Evolutionary conservation across 2,329 filamentous ascomycete species (phyloP), one percentile per base, ranked within the genome.

Genomic region (Exophiala xenobiotica): DNA sequence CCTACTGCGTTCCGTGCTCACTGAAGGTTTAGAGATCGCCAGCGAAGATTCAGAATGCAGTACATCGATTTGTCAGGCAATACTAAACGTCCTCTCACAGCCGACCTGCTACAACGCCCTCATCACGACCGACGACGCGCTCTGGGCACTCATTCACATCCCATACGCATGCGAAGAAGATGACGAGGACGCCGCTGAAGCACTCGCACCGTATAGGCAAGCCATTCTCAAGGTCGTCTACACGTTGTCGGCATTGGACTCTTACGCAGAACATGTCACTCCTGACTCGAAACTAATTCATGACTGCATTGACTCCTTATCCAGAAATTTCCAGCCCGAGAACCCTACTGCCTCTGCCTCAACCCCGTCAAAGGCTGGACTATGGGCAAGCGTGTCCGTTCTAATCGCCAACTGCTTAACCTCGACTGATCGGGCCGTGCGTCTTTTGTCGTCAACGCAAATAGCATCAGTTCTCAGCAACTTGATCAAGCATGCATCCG

Each of bases 201-300:
- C 37, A 9, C 44, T 49, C 2, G 23, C n/a, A 14, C 40, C 40
- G 11, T 60, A 54, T 45, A 47, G 35, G 46, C 50, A 61, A 43
- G 51, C 51, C 8, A 45, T 59, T 8, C 45, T 61, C 12, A 60
- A 56, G 38, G 14, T 49, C 9, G 46, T 54, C 19, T 61, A 61
- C 29, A 40, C 46, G n/a, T 44, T 60, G 3, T 60, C 57, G 5
- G 46, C 54, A 11, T 9, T 49, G 19, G 53, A 54, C 20, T 19
- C 46, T 6, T 61, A 55, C 29, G 39, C 33, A 14, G 39, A 42
- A 8, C 41, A 40, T n/a, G 44, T 43, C 18, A 19, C 16, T 16
- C 8, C 27, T 4, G 26, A 51, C 9, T 55, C 54, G 3, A 18
- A 20, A 9, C 19, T 59, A 7, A 23, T 56, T 12, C 37, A 26